Evolutionary conservation across 73 alveolate species (phyloP).

Genomic region (Durusdinium trenchii): DNA sequence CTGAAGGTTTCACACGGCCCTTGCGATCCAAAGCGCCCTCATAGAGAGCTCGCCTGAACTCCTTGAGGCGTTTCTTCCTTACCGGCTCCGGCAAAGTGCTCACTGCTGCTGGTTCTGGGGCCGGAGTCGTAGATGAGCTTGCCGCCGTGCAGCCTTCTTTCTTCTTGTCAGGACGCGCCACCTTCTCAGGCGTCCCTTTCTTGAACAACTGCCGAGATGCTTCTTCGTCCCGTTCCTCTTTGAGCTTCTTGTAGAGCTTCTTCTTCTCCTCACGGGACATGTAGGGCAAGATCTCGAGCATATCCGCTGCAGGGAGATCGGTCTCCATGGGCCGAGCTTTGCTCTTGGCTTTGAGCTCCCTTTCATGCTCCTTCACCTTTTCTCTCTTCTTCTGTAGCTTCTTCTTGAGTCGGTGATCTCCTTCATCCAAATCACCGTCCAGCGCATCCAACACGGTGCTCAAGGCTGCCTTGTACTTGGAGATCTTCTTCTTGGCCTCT

Average conservation of each 20-base stretch:
- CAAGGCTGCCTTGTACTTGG: background rate
- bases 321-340: background rate
- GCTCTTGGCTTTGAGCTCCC: background rate
- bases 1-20: background rate
- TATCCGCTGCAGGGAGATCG: background rate
- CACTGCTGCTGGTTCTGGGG: background rate
- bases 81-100: background rate
- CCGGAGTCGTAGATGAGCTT: background rate
- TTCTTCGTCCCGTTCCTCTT: background rate
- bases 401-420: background rate
- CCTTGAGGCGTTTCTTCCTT: constrained; percentile 2
- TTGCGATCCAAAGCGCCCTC: background rate
- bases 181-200: too few species aligned
- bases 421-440: background rate
- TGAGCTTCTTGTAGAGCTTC: background rate
- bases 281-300: background rate
- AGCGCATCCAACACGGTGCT: background rate
- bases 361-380: background rate
- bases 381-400: background rate
- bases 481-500: background rate
- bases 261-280: background rate
- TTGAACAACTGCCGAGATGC: too few species aligned
- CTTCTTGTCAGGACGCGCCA: too few species aligned
- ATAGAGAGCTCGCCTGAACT: background rate
- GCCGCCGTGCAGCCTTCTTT: too few species aligned